These are phyloP conservation scores for Naumovozyma castellii DNA, from an alignment of 805 yeast species.

Conservation along the genomic window DNA sequence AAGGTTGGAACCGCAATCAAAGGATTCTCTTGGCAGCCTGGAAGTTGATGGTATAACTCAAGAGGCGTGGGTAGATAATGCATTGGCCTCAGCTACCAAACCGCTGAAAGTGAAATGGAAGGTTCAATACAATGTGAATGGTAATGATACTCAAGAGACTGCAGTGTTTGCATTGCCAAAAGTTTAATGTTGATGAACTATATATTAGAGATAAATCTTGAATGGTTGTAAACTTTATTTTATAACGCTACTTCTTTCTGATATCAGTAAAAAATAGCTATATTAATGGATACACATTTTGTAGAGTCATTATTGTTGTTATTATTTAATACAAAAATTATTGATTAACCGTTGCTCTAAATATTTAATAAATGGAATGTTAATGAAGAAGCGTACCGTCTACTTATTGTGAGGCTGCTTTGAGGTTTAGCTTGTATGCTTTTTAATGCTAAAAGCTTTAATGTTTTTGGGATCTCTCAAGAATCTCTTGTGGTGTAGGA, in stretches of 20 bases:
- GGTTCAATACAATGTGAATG: constrained; percentile 43
- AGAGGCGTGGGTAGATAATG: constrained; percentile 30
- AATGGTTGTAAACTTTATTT: too few species aligned
- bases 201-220: too few species aligned
- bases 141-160: constrained; percentile 42
- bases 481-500: constrained; percentile 29
- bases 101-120: constrained; percentile 73
- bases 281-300: too few species aligned
- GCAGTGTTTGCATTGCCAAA: constrained; percentile 41
- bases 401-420: too few species aligned
- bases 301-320: background rate
- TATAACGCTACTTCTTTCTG: too few species aligned
- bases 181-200: too few species aligned
- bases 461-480: constrained; percentile 29
- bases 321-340: too few species aligned
- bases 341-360: too few species aligned
- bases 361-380: too few species aligned
- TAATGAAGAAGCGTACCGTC: too few species aligned
- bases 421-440: background rate
- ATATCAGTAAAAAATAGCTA: background rate
- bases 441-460: background rate
- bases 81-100: constrained; percentile 25
- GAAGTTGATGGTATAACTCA: constrained; percentile 46
- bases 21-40: constrained; percentile 41
- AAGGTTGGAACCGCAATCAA: constrained; percentile 53